Evolutionary conservation across 2,329 filamentous ascomycete genomes (phyloP).

Genomic region (Dendryphion nanum): DNA sequence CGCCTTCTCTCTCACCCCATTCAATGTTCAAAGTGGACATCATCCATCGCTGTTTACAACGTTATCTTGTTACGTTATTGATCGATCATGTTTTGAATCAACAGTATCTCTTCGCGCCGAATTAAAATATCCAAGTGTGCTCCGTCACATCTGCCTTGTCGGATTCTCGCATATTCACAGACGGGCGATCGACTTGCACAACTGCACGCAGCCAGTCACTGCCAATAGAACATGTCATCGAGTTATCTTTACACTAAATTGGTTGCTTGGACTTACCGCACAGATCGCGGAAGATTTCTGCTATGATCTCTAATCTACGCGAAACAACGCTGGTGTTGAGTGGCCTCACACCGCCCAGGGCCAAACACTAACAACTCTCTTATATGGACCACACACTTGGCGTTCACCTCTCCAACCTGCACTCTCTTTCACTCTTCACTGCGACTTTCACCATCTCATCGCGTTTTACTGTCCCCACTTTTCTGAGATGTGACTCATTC

Average conservation of each 20-base stretch:
- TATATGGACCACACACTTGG: constrained; percentile 1
- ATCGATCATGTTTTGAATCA: too few relatives aligned
- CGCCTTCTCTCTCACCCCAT: too few relatives aligned
- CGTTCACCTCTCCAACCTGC: neutral
- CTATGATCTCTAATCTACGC: neutral
- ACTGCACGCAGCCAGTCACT: too few relatives aligned
- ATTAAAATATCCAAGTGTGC: too few relatives aligned
- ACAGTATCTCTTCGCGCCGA: too few relatives aligned
- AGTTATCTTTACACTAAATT: neutral
- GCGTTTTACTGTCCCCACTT: neutral
- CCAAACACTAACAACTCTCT: too few relatives aligned
- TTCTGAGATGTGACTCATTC: neutral
- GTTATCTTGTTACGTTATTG: too few relatives aligned
- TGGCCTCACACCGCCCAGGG: neutral
- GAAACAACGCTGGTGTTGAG: neutral
- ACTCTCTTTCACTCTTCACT: neutral
- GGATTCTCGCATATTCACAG: too few relatives aligned
- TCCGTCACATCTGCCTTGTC: too few relatives aligned
- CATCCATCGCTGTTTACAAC: too few relatives aligned
- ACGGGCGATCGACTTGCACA: too few relatives aligned
- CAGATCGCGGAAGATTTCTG: neutral
- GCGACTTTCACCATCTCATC: neutral
- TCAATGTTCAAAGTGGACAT: too few relatives aligned
- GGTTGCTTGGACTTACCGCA: neutral
- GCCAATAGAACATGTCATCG: neutral